A percentile compares a stretch with the other conserved stretches of the same genome.
phyloP scores from a whole-genome alignment of 202 grass and related monocot genomes.

The Bolboschoenoplectus hybrid region DNA sequence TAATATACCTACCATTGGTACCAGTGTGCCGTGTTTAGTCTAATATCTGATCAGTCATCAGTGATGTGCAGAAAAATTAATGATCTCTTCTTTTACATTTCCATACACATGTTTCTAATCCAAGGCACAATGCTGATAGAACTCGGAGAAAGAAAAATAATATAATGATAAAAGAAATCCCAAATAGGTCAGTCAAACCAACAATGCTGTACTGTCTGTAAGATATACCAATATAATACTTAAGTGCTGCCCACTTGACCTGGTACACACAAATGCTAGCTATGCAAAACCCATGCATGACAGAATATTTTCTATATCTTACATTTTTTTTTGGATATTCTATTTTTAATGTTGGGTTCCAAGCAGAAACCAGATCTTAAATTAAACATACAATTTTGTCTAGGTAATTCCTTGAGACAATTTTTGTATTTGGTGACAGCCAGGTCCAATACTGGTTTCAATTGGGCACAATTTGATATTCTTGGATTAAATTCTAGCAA shows the following conservation, averaged over 20 bases:
- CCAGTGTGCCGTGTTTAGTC: neutral
- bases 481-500: neutral
- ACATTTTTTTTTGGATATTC: neutral
- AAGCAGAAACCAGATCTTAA: neutral
- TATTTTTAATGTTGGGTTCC: neutral
- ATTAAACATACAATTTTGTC: neutral
- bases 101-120: neutral
- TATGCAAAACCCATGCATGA: neutral
- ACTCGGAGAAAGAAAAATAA: neutral
- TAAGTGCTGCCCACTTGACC: neutral
- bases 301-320: slow-evolving; percentile 11
- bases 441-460: slow-evolving; percentile 5
- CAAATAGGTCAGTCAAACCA: neutral
- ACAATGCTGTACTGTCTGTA: neutral
- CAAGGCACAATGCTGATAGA: neutral
- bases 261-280: slow-evolving; percentile 9
- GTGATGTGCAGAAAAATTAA: neutral
- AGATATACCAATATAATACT: neutral
- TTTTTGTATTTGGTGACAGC: neutral
- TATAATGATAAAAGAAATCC: neutral
- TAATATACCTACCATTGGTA: neutral
- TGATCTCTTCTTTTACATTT: neutral
- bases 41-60: neutral
- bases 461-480: neutral
- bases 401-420: neutral